phyloP scores from a whole-genome alignment of 2,329 filamentous ascomycete genomes.

The Zymoseptoria crescenta region DNA sequence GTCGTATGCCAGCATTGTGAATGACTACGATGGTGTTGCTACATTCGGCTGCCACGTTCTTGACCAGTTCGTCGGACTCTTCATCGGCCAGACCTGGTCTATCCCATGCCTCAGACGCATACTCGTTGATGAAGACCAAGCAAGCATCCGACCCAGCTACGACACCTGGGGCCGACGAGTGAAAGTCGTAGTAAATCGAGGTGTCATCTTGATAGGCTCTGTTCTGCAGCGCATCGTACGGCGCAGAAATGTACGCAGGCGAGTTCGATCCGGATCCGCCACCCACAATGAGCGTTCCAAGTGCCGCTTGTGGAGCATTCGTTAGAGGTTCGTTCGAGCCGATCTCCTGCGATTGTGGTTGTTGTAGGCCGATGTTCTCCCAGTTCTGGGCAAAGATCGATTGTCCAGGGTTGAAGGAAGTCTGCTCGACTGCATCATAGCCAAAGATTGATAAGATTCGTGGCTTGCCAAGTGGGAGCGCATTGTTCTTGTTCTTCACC shows the following conservation, averaged over 20 bases:
- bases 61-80: slow-evolving; percentile 49
- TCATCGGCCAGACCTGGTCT: slow-evolving; percentile 30
- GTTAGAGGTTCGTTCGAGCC: slow-evolving; percentile 27
- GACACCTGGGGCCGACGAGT: slow-evolving; percentile 42
- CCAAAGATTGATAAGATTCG: slow-evolving; percentile 53
- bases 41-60: slow-evolving; percentile 51
- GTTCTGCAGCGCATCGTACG: slow-evolving; percentile 30
- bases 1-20: slow-evolving; percentile 55
- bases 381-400: slow-evolving; percentile 21
- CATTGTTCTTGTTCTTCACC: slow-evolving; percentile 51
- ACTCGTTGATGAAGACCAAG: slow-evolving; percentile 56
- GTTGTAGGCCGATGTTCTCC: slow-evolving; percentile 16
- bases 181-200: slow-evolving; percentile 53
- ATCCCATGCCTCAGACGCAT: slow-evolving; percentile 33
- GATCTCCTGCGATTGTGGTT: slow-evolving; percentile 20
- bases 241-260: slow-evolving; percentile 29
- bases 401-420: slow-evolving; percentile 18
- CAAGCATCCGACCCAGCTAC: slow-evolving; percentile 34
- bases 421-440: slow-evolving; percentile 45
- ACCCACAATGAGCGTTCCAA: slow-evolving; percentile 30
- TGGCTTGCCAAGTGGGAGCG: slow-evolving; percentile 46
- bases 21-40: slow-evolving; percentile 57
- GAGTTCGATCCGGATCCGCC: slow-evolving; percentile 30
- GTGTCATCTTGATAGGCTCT: slow-evolving; percentile 46
- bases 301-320: slow-evolving; percentile 19